A percentile compares a stretch with the other conserved stretches of the same genome.
phyloP scores from a whole-genome alignment of 768 basidiomycete genomes.

The Naganishia randhawae region DNA sequence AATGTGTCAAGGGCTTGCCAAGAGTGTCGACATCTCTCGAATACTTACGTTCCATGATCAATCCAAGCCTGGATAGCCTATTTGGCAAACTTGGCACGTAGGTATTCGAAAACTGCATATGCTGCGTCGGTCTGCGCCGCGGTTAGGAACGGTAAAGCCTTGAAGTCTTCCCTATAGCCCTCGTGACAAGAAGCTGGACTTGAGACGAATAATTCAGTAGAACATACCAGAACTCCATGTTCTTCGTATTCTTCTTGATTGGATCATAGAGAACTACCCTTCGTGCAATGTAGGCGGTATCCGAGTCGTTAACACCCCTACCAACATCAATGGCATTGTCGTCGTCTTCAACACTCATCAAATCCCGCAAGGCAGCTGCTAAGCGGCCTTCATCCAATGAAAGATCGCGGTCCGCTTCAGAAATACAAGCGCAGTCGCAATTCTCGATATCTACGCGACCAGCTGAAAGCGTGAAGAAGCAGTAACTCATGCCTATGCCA shows the following conservation, averaged over 20 bases:
- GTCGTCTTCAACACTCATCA: constrained; percentile 10
- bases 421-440: background rate
- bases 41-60: background rate
- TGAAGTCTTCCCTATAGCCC: constrained; percentile 8
- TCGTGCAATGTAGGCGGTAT: background rate
- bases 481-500: constrained; percentile 9
- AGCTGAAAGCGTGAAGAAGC: background rate
- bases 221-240: constrained; percentile 23
- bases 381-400: constrained; percentile 13
- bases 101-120: constrained; percentile 14
- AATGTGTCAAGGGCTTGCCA: background rate
- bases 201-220: background rate
- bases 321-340: constrained; percentile 6
- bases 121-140: background rate
- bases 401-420: background rate
- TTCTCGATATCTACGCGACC: constrained; percentile 4
- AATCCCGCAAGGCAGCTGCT: constrained; percentile 9
- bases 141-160: constrained; percentile 9
- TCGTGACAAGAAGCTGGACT: background rate
- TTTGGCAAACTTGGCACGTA: background rate
- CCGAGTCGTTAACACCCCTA: background rate
- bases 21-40: background rate
- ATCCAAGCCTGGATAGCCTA: background rate
- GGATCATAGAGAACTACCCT: constrained; percentile 10
- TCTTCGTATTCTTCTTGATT: constrained; percentile 10